Conservation (phyloP, 371 early-diverging fungal species). For the Mortierella sp. region DNA sequence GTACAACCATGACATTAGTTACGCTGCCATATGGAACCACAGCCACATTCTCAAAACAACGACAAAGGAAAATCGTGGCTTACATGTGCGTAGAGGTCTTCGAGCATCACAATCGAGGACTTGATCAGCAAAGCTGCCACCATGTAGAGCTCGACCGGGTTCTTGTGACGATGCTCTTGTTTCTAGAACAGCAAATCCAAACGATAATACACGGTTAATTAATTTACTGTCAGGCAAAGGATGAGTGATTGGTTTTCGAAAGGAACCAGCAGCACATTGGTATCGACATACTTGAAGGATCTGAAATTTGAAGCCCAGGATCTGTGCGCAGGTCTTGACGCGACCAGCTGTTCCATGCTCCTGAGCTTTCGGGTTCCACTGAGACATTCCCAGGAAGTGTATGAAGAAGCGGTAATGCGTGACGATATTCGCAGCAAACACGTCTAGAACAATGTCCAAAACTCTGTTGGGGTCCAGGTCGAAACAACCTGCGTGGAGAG, state of each 20-base stretch:
- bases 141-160: conserved; percentile 58
- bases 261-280: not conserved
- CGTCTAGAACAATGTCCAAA: conserved; percentile 86
- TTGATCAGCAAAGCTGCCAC: conserved; percentile 80
- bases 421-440: conserved; percentile 79
- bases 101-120: conserved; percentile 74
- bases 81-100: conserved; percentile 81
- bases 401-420: conserved; percentile 86
- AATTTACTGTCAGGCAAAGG: not conserved
- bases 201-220: not conserved
- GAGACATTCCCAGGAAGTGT: conserved; percentile 76
- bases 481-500: conserved; percentile 71
- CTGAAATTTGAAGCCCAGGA: conserved; percentile 91
- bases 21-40: not conserved
- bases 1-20: not conserved
- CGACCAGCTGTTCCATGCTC: conserved; percentile 17
- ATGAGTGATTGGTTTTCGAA: not conserved
- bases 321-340: conserved; percentile 71
- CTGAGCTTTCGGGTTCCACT: conserved; percentile 67
- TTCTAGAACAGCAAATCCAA: conserved; percentile 13
- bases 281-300: conserved; percentile 66
- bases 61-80: not conserved
- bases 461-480: conserved; percentile 93
- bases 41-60: not conserved
- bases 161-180: conserved; percentile 41